Evolutionary conservation across 805 yeast genomes (phyloP).

Genomic region (Suhomyces xylopsoci): DNA sequence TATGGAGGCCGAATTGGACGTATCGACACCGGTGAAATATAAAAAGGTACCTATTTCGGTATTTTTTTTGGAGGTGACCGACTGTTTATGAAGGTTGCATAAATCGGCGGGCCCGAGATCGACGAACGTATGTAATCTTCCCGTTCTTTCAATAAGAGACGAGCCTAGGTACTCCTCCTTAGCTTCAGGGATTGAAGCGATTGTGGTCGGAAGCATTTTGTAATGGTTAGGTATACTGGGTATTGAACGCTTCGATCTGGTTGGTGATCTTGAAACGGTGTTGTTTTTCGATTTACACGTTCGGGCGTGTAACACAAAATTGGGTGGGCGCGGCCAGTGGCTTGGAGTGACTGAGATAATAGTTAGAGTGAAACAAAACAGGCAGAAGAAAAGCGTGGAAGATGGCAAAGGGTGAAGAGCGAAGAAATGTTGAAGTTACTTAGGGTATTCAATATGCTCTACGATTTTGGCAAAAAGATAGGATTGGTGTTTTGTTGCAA

Average conservation of each 20-base stretch:
- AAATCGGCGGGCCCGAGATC: conserved; percentile 76
- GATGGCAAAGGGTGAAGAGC: background rate
- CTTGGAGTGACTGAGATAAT: background rate
- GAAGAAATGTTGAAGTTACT: background rate
- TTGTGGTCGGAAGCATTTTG: conserved; percentile 41
- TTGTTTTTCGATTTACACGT: background rate
- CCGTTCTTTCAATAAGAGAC: conserved; percentile 62
- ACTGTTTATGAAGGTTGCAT: conserved; percentile 47
- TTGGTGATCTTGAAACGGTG: conserved; percentile 1
- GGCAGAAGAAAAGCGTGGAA: background rate
- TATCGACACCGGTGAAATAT: conserved; percentile 73
- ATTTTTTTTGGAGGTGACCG: conserved; percentile 38
- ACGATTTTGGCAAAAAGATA: too few species aligned
- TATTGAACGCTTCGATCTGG: background rate
- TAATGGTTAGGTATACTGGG: background rate
- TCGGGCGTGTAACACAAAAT: background rate
- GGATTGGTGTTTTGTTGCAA: background rate
- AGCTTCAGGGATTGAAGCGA: conserved; percentile 62
- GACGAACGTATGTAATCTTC: conserved; percentile 53
- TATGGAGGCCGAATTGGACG: conserved; percentile 71
- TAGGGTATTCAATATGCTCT: too few species aligned
- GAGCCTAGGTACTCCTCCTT: conserved; percentile 56
- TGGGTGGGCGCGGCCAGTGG: background rate
- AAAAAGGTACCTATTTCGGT: conserved; percentile 66
- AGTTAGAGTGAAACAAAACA: background rate